Conservation (phyloP, 345 rosid genomes). For the Brassica carinata region DNA sequence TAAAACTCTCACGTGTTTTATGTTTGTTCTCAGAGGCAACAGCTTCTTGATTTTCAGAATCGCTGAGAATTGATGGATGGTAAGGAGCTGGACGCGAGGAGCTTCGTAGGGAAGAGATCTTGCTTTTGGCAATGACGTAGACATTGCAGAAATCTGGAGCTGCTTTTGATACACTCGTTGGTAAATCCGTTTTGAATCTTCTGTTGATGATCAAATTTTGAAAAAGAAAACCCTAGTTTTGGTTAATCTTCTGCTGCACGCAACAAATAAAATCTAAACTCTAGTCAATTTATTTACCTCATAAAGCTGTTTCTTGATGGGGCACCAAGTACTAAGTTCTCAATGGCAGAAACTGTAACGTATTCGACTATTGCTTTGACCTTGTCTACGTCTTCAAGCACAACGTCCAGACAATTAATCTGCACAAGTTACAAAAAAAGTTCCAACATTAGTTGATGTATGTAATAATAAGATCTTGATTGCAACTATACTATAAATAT, state of each 20-base stretch:
- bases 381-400: conserved; percentile 67
- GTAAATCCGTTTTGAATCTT: conserved; percentile 65
- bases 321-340: conserved; percentile 77
- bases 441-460: background rate
- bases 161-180: conserved; percentile 60
- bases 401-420: conserved; percentile 63
- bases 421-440: conserved; percentile 21
- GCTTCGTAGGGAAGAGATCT: conserved; percentile 53
- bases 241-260: conserved; percentile 22
- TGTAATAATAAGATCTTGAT: background rate
- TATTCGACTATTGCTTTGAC: conserved; percentile 79
- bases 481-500: background rate
- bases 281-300: conserved; percentile 45
- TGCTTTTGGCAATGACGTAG: conserved; percentile 79
- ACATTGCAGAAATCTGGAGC: conserved; percentile 94
- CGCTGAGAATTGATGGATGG: conserved; percentile 55
- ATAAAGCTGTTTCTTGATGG: conserved; percentile 68
- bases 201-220: conserved; percentile 39
- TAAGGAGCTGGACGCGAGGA: conserved; percentile 70
- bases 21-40: conserved; percentile 29
- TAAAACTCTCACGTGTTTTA: conserved; percentile 47
- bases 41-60: conserved; percentile 38
- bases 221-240: background rate
- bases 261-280: background rate
- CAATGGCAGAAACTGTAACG: conserved; percentile 66